These are phyloP conservation scores for Rubia tinctorum DNA, from an alignment of 305 asterid species.

Conservation along the genomic window DNA sequence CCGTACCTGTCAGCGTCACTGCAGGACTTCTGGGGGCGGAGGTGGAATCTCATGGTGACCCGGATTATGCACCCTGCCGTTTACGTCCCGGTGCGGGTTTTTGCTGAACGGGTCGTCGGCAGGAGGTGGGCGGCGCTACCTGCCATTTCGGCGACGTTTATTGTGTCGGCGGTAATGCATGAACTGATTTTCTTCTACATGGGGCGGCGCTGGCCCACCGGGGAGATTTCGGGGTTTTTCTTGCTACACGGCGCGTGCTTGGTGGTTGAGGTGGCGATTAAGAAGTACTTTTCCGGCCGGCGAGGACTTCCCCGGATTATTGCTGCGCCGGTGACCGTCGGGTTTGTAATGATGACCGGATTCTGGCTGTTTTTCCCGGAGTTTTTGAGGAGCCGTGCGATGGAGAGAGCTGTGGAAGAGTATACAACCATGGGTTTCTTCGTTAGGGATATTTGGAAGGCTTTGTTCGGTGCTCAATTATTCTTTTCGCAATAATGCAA, in stretches of 20 bases:
- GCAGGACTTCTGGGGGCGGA: slow-evolving; percentile 18
- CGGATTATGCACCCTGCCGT: slow-evolving; percentile 8
- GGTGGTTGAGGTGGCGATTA: slow-evolving; percentile 5
- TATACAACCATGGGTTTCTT: slow-evolving; percentile 6
- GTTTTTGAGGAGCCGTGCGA: neutral
- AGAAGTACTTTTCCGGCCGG: neutral
- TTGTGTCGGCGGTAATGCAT: slow-evolving; percentile 8
- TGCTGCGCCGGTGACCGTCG: neutral
- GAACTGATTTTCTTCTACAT: slow-evolving; percentile 12
- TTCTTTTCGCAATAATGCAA: neutral
- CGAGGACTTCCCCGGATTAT: slow-evolving; percentile 10
- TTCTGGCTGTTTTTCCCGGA: slow-evolving; percentile 18
- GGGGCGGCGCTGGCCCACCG: slow-evolving; percentile 16
- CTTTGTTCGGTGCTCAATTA: neutral
- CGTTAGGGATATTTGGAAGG: neutral
- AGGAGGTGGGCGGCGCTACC: slow-evolving; percentile 13
- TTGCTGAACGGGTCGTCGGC: neutral
- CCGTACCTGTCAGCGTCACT: slow-evolving; percentile 13
- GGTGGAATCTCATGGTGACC: slow-evolving; percentile 21
- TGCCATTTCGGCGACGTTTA: neutral
- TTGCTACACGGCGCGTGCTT: slow-evolving; percentile 14
- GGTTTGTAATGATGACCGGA: slow-evolving; percentile 12
- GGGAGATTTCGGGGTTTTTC: slow-evolving; percentile 16
- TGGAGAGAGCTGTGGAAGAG: slow-evolving; percentile 11
- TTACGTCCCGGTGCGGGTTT: neutral